Evolutionary conservation across 768 basidiomycete genomes (phyloP).

Genomic region (Tremella mesenterica): DNA sequence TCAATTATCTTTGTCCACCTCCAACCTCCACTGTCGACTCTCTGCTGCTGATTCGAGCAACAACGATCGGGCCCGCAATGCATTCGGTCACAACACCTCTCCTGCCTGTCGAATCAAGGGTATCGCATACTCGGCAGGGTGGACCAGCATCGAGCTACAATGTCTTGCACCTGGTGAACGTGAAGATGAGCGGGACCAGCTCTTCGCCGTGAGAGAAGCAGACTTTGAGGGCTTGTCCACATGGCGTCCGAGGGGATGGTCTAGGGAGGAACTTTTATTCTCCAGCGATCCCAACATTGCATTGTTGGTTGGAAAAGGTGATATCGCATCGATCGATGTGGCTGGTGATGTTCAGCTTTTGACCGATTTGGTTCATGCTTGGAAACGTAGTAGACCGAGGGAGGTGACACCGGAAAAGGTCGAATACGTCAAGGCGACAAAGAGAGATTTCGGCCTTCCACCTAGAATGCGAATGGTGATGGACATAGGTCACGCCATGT

Average conservation of each 20-base stretch:
- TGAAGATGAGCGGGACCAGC: slow-evolving; percentile 14
- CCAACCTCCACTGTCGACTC: slow-evolving; percentile 8
- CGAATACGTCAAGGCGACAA: too few relatives aligned
- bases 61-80: slow-evolving; percentile 29
- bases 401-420: background rate
- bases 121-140: slow-evolving; percentile 15
- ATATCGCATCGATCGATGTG: slow-evolving; percentile 23
- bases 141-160: slow-evolving; percentile 18
- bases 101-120: slow-evolving; percentile 27
- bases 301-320: slow-evolving; percentile 15
- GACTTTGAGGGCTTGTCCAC: slow-evolving; percentile 25
- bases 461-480: slow-evolving; percentile 32
- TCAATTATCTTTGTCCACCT: slow-evolving; percentile 19
- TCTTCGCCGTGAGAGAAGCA: slow-evolving; percentile 21
- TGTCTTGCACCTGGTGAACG: slow-evolving; percentile 24
- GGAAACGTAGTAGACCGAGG: slow-evolving; percentile 5
- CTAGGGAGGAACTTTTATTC: slow-evolving; percentile 34
- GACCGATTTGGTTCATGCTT: slow-evolving; percentile 20
- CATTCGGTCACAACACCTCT: slow-evolving; percentile 28
- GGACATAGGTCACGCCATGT: slow-evolving; percentile 24
- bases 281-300: slow-evolving; percentile 32
- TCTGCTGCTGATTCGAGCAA: slow-evolving; percentile 33
- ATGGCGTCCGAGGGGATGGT: slow-evolving; percentile 36
- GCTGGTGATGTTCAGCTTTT: slow-evolving; percentile 29
- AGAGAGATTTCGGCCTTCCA: slow-evolving; percentile 12